phyloP scores from a whole-genome alignment of 345 rosid genomes.

The Gossypioides kirkii region DNA sequence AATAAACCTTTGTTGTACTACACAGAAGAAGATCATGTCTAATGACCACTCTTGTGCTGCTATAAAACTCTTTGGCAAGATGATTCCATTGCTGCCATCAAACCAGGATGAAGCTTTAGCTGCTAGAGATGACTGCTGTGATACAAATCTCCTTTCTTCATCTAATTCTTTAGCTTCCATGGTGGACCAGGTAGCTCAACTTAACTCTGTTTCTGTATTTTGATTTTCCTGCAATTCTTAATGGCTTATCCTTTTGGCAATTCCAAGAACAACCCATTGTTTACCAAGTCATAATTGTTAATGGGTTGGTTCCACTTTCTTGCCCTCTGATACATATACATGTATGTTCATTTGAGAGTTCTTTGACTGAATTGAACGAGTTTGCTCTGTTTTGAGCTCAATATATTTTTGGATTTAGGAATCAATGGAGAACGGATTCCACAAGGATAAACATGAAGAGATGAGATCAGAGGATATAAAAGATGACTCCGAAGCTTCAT shows the following conservation, averaged over 20 bases:
- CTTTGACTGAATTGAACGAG: background rate
- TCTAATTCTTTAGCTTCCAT: background rate
- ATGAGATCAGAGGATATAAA: background rate
- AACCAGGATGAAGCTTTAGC: background rate
- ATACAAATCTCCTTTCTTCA: background rate
- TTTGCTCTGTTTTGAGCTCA: background rate
- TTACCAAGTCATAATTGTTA: background rate
- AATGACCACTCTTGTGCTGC: slow-evolving; percentile 20
- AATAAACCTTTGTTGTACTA: background rate
- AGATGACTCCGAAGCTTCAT: background rate
- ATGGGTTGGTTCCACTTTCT: background rate
- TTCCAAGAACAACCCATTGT: background rate
- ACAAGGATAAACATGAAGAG: background rate
- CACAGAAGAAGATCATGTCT: slow-evolving; percentile 23
- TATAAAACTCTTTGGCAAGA: slow-evolving; percentile 53
- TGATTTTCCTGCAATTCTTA: background rate
- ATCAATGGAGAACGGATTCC: background rate
- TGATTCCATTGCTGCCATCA: slow-evolving; percentile 25
- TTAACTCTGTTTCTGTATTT: background rate
- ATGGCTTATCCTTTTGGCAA: background rate
- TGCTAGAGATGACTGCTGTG: background rate
- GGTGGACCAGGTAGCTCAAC: background rate
- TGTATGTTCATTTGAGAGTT: no score
- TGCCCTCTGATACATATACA: background rate
- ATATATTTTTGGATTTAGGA: background rate